Evolutionary conservation across 1,284 basidiomycete species (phyloP).

Genomic region (Ustilago vetiveriae): DNA sequence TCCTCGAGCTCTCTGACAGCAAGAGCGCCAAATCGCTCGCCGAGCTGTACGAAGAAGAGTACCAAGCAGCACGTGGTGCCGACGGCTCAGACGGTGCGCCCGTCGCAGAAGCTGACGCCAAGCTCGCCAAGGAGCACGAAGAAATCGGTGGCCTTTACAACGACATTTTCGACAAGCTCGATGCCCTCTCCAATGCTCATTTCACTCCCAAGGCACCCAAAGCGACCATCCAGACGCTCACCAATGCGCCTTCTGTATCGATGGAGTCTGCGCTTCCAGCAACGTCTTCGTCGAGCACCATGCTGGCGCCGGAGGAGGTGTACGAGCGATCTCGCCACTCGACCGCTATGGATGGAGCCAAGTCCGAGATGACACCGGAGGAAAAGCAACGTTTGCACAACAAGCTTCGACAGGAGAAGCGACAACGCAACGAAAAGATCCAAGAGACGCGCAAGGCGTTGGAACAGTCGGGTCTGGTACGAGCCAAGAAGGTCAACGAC

Average conservation of each 20-base stretch:
- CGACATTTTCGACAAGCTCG: constrained; percentile 85
- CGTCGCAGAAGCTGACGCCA: constrained; percentile 84
- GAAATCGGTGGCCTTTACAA: constrained; percentile 87
- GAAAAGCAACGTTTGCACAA: constrained; percentile 75
- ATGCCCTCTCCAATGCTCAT: constrained; percentile 92
- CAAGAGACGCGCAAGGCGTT: constrained; percentile 74
- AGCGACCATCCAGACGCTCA: constrained; percentile 83
- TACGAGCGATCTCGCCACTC: constrained; percentile 68
- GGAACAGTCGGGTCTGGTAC: constrained; percentile 72
- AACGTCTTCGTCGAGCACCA: constrained; percentile 77
- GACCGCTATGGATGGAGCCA: constrained; percentile 64
- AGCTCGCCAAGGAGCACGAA: constrained; percentile 86
- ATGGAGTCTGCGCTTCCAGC: constrained; percentile 92
- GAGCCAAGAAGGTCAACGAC: constrained; percentile 37
- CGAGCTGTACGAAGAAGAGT: constrained; percentile 96
- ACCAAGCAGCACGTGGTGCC: constrained; percentile 73
- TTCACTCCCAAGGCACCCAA: constrained; percentile 96
- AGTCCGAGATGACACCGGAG: constrained; percentile 83
- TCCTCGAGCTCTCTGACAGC: constrained; percentile 88
- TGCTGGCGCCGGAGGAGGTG: constrained; percentile 94
- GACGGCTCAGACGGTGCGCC: constrained; percentile 68
- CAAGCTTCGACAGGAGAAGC: constrained; percentile 72
- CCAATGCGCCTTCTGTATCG: constrained; percentile 83
- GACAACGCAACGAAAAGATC: constrained; percentile 77
- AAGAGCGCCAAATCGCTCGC: constrained; percentile 78